Base-by-base conservation (phyloP, 768 basidiomycete genomes). In the Lactarius pseudohatsudake region DNA sequence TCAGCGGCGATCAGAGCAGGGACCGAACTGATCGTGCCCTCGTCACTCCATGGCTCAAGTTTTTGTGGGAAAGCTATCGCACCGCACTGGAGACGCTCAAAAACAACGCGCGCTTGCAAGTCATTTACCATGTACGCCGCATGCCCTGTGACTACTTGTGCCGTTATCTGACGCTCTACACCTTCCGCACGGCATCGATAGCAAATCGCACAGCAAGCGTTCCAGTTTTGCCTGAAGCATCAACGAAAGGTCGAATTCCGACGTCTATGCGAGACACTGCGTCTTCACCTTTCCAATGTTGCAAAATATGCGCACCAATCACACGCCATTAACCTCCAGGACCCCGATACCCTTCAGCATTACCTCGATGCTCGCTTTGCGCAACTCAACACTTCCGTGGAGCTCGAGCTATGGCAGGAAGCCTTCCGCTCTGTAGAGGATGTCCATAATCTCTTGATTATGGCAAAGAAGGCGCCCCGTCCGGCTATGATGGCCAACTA, bases 401-500 rank as follows among this genome's bases (percentile, higher is more conserved):
- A 98, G 76, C 88, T 99, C 69, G 96, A 99, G 78, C 84, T 99
- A 32, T 99, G 96, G 96, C 96, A 98, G 74, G 96, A 98, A 74
- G 96, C 94, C 11, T 99, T 98, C 85, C 91, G 96, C 67, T 94
- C 94, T 50, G 94, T 98, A 67, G 96, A 99, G 77, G 96, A 99
- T 76, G 92, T 98, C 45, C 96, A 98, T 80, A 94, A 95, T 72
- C 84, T 98, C 41, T 86, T 99, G 70, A 92, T 89, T 13, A 88
- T 94, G 85, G 90, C 91, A 34, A 96, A 96, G 77, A 96, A 95
- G 78, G 87, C 92, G 0, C 93, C 94, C 1, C 88, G 94, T 40
- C 93, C 94, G 0, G 84, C 89, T 15, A 96, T 98, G 94, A 98
- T 98, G 96, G 94, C 94, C 66, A 94, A 92, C 77, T 98, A 98